Conservation (phyloP, 495 filamentous ascomycete genomes). For the Cercophora newfieldiana region DNA sequence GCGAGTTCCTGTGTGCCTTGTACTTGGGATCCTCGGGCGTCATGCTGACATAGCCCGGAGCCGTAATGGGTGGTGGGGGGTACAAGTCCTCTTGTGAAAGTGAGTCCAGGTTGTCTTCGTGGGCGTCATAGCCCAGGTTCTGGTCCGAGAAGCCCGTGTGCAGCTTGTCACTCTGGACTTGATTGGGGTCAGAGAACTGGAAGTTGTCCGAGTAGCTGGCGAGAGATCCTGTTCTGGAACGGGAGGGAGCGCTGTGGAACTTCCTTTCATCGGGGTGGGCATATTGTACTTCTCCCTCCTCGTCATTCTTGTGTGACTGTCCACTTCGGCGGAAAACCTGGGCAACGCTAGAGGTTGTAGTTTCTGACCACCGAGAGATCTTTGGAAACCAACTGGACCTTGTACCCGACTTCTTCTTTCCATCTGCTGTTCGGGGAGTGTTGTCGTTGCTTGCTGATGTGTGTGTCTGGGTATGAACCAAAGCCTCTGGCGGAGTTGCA, state of each 20-base stretch:
- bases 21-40: constrained; percentile 86
- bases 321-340: constrained; percentile 54
- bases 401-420: constrained; percentile 83
- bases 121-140: constrained; percentile 31
- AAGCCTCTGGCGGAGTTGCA: constrained; percentile 67
- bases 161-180: constrained; percentile 60
- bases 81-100: constrained; percentile 29
- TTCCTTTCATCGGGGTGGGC: constrained; percentile 10
- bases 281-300: constrained; percentile 27
- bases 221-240: constrained; percentile 62
- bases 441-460: constrained; percentile 46
- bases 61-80: constrained; percentile 30
- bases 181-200: constrained; percentile 63
- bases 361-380: constrained; percentile 96
- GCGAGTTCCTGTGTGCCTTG: constrained; percentile 82
- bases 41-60: constrained; percentile 35
- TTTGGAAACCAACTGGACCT: constrained; percentile 88
- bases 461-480: constrained; percentile 35
- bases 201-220: constrained; percentile 62
- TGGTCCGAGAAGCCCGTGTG: constrained; percentile 64
- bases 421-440: constrained; percentile 61
- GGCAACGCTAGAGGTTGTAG: constrained; percentile 71
- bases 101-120: constrained; percentile 19
- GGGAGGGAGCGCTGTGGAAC: constrained; percentile 49
- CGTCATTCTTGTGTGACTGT: constrained; percentile 47